Base-by-base conservation (phyloP, 495 filamentous ascomycete genomes). In the Podospora pseudocomata region DNA sequence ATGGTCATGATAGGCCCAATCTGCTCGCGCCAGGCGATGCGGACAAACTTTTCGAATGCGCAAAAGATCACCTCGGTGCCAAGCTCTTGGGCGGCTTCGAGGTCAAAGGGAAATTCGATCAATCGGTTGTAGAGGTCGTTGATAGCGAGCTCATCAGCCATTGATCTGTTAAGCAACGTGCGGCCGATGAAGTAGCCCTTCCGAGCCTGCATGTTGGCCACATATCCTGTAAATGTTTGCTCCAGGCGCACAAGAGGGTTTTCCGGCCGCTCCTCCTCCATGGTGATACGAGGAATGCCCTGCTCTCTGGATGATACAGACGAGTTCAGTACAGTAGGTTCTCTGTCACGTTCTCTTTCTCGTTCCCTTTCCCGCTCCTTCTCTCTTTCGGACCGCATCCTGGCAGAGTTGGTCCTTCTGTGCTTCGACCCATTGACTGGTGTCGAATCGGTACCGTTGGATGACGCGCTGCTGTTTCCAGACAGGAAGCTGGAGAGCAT, bases 21-120 rank as follows among this genome's bases (percentile, higher is more conserved):
- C 69, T 91, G 90, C 61, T 93, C 89, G 65, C 84, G 88, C 95
- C 95, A 99, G 32, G 93, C 93, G 66, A 91, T 89, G 67, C 86
- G 88, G 73, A 97, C 83, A 69, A 97, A 99, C 68, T 95, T 97
- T 72, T 96, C 93, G 73, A 99, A 99, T 1, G 94, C 92, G 19
- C 90, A 89, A 72, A 97, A 97, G 11, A 97, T 83, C n/a, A 94
- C 89, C 74, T 97, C 93, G 23, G 97, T 87, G 15, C 91, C 85
- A 3, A 91, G 85, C 67, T 97, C 91, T 1, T 88, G 86, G 4
- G 91, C 87, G 15, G 88, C 81, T 63, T 96, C 88, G 56, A 90
- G 80, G 68, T 89, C 90, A 62, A 84, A 88, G 0, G 93, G 91
- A 70, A 91, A 88, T 77, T 96, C 93, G 55, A 97, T 84, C 34